phyloP scores from a whole-genome alignment of 805 yeast genomes.

The Spathaspora passalidarum region DNA sequence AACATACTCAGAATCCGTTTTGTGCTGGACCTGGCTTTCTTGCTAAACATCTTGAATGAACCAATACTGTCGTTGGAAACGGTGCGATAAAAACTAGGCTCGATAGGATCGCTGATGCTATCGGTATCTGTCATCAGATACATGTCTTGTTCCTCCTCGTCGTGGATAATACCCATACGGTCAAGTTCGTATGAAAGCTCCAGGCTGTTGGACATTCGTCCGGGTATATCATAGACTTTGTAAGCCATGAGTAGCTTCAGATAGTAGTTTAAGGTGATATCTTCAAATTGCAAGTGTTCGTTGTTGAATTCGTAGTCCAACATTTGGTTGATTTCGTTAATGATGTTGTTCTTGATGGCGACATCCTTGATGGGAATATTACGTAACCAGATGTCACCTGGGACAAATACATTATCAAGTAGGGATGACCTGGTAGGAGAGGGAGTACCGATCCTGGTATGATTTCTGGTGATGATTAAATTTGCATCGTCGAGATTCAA shows the following conservation, averaged over 20 bases:
- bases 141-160: not conserved
- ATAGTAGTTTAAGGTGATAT: conserved; percentile 24
- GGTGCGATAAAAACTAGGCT: too few relatives aligned
- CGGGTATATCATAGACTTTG: conserved; percentile 26
- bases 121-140: too few relatives aligned
- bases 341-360: conserved; percentile 28
- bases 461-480: not conserved
- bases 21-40: not conserved
- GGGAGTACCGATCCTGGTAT: not conserved
- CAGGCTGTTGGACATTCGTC: too few relatives aligned
- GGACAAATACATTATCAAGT: conserved; percentile 24
- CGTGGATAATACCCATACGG: too few relatives aligned
- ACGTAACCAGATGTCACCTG: conserved; percentile 36
- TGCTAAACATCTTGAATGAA: conserved; percentile 2
- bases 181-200: not conserved
- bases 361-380: conserved; percentile 30
- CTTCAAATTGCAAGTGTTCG: conserved; percentile 17
- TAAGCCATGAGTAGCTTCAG: conserved; percentile 32
- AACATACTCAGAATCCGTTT: not conserved
- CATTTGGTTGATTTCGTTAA: conserved; percentile 31
- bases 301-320: conserved; percentile 14
- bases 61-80: conserved; percentile 5
- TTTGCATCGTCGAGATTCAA: conserved; percentile 8
- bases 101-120: too few relatives aligned
- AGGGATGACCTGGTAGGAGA: not conserved